Conservation (phyloP, 176 grass and related monocot species). For the Aegilops bicornis region DNA sequence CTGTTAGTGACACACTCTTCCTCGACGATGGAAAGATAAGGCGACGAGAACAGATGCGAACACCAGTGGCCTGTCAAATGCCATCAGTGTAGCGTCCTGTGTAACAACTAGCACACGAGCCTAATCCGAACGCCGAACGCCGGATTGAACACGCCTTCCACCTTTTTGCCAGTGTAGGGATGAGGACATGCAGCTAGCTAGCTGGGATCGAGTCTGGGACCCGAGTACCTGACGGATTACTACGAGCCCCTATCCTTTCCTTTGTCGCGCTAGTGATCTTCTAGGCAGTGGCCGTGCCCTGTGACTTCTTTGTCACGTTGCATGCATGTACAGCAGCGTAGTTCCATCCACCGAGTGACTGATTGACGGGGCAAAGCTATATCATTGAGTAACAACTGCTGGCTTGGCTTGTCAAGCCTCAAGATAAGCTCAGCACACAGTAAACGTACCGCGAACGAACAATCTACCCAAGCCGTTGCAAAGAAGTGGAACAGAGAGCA, state of each 20-base stretch:
- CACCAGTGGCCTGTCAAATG: not conserved
- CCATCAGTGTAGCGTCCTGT: not conserved
- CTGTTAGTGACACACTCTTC: not conserved
- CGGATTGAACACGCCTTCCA: not conserved
- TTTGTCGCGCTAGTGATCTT: not conserved
- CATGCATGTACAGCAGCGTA: not conserved
- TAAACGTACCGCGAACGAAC: not conserved
- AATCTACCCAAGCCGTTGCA: not conserved
- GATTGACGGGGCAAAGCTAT: not conserved
- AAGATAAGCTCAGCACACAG: not conserved
- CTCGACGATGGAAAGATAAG: not conserved
- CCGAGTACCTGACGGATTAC: slow-evolving; percentile 23
- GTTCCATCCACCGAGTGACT: not conserved
- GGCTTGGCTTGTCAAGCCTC: not conserved
- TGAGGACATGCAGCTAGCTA: too few species aligned
- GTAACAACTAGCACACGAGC: too few species aligned
- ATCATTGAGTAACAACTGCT: not conserved
- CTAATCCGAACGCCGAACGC: not conserved
- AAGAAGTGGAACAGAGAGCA: not conserved
- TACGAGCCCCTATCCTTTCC: not conserved
- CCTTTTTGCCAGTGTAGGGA: not conserved
- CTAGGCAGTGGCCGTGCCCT: not conserved
- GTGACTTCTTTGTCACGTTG: not conserved
- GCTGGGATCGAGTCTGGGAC: too few species aligned
- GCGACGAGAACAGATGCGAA: too few species aligned